Evolutionary conservation across 2,329 filamentous ascomycete genomes (phyloP).

Genomic region (Malbranchea zuffiana): DNA sequence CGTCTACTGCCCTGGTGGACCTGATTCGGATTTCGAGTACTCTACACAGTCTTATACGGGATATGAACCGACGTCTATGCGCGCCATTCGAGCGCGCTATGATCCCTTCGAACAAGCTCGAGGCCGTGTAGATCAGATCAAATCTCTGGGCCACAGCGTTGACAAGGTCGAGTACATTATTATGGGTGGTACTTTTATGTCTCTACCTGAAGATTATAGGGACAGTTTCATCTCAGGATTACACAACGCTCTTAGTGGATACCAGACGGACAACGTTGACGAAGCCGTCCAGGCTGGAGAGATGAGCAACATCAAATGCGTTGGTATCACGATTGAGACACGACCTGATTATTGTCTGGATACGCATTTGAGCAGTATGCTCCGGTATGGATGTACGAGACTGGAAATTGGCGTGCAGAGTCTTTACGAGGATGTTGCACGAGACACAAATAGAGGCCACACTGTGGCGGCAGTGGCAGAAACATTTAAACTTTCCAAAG

Average conservation of each 20-base stretch:
- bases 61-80: slow-evolving; percentile 97
- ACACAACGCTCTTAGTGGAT: slow-evolving; percentile 93
- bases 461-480: slow-evolving; percentile 92
- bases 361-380: slow-evolving; percentile 89
- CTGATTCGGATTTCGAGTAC: slow-evolving; percentile 98
- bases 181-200: slow-evolving; percentile 99
- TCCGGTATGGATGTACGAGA: slow-evolving; percentile 93
- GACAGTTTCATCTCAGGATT: slow-evolving; percentile 91
- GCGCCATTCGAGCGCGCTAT: slow-evolving; percentile 90
- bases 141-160: slow-evolving; percentile 87
- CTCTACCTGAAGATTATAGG: slow-evolving; percentile 73
- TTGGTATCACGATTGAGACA: slow-evolving; percentile 97
- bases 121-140: slow-evolving; percentile 92
- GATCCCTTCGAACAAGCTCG: slow-evolving; percentile 96
- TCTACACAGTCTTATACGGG: slow-evolving; percentile 98
- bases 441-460: slow-evolving; percentile 93
- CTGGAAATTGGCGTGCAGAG: slow-evolving; percentile 94
- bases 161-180: slow-evolving; percentile 99
- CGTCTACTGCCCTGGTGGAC: slow-evolving; percentile 94
- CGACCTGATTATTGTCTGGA: slow-evolving; percentile 93
- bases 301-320: slow-evolving; percentile 95
- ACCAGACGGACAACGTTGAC: slow-evolving; percentile 87
- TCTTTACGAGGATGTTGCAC: slow-evolving; percentile 94
- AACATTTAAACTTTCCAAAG: slow-evolving; percentile 94
- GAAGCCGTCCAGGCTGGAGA: slow-evolving; percentile 89